Evolutionary conservation across 495 filamentous ascomycete species (phyloP), one percentile per base, ranked within the genome.

Genomic region (Parathielavia appendiculata): DNA sequence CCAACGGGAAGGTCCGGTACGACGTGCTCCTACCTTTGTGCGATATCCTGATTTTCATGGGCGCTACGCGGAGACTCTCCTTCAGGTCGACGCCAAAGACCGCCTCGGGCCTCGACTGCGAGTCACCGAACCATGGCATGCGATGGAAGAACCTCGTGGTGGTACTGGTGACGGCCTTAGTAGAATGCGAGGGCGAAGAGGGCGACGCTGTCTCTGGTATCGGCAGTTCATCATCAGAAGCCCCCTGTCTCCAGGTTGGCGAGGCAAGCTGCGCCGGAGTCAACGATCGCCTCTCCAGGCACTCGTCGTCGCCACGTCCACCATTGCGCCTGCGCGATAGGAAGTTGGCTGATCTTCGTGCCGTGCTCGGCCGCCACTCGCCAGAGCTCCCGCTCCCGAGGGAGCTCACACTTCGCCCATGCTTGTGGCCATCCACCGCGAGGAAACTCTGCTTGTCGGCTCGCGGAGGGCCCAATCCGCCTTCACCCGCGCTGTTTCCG

Each of bases 71-170:
- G 22, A 71, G 56, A 48, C 66, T 69, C 9, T 62, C 39, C 16
- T 65, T 64, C 16, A 71, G 49, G 23, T 69, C 66, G 0, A 64
- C 52, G 20, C 66, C 64, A 47, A 71, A 71, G 7, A 66, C 63
- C 0, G 49, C 23, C 5, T 49, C 38, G 23, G 20, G 13, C 51
- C 53, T 59, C 52, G 54, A 12, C 23, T 51, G 36, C 11, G 40
- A 19, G 13, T 56, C 59, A 22, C 45, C 35, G 5, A 59, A 22
- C 57, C 62, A 64, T 0, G 54, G 38, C 58, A 60, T 55, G n/a
- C 63, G 44, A 9, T 59, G 36, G 32, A 62, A 57, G 48, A 60
- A 58, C 14, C 40, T 41, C 14, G 54, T 20, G 11, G 50, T 22
- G 6, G 43, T 13, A 35, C 39, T 40, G 32, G 26, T 19, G 14